A percentile compares a stretch with the other conserved stretches of the same genome.
Conservation (phyloP, 1,139 yeast genomes). For the Eremothecium coryli region DNA sequence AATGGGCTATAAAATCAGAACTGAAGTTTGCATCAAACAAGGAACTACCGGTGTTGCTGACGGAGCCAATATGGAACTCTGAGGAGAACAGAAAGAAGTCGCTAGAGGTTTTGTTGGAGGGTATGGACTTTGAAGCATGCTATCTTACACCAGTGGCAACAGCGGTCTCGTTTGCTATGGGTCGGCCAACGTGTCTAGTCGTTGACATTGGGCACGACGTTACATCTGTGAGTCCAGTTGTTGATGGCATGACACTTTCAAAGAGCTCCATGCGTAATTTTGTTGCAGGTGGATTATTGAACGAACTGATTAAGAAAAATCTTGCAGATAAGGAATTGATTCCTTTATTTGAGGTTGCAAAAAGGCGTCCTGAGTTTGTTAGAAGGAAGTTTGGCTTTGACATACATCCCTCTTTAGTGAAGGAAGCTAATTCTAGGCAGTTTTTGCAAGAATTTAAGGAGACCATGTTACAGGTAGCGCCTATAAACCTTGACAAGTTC, state of each 20-base stretch:
- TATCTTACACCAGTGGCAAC: constrained; percentile 81
- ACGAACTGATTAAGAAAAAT: constrained; percentile 19
- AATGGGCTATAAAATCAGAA: constrained; percentile 38
- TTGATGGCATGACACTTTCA: constrained; percentile 82
- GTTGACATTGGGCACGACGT: constrained; percentile 89
- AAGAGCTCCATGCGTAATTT: constrained; percentile 62
- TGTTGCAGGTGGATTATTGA: constrained; percentile 53
- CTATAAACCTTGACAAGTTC: constrained; percentile 18
- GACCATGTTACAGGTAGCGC: constrained; percentile 41
- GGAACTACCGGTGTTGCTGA: constrained; percentile 33
- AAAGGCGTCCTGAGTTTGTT: constrained; percentile 25
- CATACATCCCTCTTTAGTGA: constrained; percentile 26
- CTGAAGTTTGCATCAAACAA: constrained; percentile 25
- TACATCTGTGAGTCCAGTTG: constrained; percentile 79
- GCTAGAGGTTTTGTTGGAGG: constrained; percentile 68
- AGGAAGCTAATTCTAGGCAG: constrained; percentile 27
- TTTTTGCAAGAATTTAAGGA: constrained; percentile 56
- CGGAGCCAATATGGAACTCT: constrained; percentile 53
- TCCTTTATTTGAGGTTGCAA: constrained; percentile 27
- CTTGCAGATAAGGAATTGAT: constrained; percentile 25
- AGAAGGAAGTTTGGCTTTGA: constrained; percentile 28
- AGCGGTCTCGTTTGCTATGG: constrained; percentile 86
- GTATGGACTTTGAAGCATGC: constrained; percentile 72
- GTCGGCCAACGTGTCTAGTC: constrained; percentile 85
- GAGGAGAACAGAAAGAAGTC: constrained; percentile 59